Base-by-base conservation (phyloP, 129 eudicot genomes). In the Calendula officinalis region DNA sequence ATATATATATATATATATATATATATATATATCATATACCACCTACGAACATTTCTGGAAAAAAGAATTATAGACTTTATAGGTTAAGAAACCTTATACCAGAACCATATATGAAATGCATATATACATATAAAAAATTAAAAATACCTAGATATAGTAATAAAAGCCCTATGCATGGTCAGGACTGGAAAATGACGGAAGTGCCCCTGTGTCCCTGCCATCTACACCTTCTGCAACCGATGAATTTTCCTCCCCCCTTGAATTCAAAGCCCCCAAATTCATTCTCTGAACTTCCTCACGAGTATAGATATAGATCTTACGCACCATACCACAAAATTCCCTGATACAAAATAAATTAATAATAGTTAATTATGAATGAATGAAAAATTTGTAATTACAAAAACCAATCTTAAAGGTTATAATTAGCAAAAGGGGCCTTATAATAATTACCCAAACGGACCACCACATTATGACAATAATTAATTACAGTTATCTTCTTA, bases 251-350 rank as follows among this genome's bases (percentile, higher is more conserved):
- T 91, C 98, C 0, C 88, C 91, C 76, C 79, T 72, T 13, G 82
- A 71, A 64, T 80, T 78, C 32, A 84, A 46, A 30, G 84, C 55
- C 49, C 90, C 83, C 3, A 90, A 86, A 50, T 75, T 82, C 98
- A 87, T 87, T 34, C 82, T 68, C 57, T 82, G 94, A 17, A 87
- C 90, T 71, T 91, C 96, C 66, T 91, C 98, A 74, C 82, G 82
- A 1, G 98, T 91, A 63, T 84, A 89, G 50, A 87, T 91, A 64
- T 44, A 80, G 41, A 91, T 84, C 74, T 91, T 91, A 17, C 88
- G 88, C 6, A 87, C 98, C 96, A 91, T 91, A 32, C 81, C 81
- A 75, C 88, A 73, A 39, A 91, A 91, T 77, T 91, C 98, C 75
- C 98, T 91, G 69, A 73, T 66, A 55, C 3, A 30, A 12, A 56